Conservation (phyloP, 768 basidiomycete genomes). For the Leucosporidium creatinivorum region DNA sequence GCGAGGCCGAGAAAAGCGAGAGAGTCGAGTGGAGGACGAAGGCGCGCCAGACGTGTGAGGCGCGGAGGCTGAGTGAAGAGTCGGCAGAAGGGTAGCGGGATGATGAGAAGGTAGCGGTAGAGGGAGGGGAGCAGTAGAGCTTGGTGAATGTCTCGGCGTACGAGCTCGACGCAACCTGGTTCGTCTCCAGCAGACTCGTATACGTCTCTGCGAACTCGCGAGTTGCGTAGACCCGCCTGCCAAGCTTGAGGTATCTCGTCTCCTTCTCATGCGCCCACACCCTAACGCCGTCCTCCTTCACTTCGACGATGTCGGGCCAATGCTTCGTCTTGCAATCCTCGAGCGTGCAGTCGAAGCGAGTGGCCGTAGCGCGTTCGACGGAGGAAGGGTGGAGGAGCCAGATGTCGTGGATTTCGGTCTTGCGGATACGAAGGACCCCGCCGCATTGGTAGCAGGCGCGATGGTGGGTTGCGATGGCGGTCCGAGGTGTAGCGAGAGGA, state of each 20-base stretch:
- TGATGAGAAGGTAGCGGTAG: not conserved
- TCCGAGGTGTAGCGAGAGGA: not conserved
- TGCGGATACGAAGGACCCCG: not conserved
- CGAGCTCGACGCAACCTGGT: not conserved
- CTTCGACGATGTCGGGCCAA: not conserved
- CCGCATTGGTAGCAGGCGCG: not conserved
- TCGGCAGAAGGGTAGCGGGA: too few species aligned
- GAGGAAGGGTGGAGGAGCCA: not conserved
- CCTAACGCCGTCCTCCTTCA: not conserved
- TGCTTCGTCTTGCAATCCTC: not conserved
- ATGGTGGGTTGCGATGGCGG: not conserved
- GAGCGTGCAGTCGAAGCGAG: not conserved
- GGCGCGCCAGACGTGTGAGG: constrained; percentile 8
- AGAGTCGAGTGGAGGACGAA: constrained; percentile 11
- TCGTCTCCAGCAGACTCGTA: not conserved
- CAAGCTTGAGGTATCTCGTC: not conserved
- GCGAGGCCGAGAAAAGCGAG: not conserved
- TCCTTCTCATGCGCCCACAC: not conserved
- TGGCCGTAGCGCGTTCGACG: not conserved
- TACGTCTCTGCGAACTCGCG: not conserved
- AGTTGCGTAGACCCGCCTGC: not conserved
- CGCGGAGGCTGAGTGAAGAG: not conserved
- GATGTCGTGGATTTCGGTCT: not conserved
- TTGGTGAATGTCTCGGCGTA: not conserved
- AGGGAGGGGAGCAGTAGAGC: not conserved